Percentiles rank a stretch among this genome's conserved stretches.
Conservation (phyloP, 768 basidiomycete genomes). For the Termitomyces sp. region DNA sequence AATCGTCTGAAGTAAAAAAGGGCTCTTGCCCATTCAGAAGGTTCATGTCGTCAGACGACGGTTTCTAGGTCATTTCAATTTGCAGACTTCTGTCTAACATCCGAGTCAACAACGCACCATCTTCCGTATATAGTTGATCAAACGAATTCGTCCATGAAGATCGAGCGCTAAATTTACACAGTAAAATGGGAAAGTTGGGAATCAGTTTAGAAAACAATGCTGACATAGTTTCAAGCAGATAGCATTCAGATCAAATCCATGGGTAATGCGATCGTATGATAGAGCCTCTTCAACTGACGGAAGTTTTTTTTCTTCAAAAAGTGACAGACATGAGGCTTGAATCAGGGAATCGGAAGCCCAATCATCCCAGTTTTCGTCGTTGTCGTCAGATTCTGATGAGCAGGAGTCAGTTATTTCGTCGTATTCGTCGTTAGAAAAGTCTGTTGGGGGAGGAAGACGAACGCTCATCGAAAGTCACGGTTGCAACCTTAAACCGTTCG, state of each 20-base stretch:
- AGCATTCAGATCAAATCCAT: slow-evolving; percentile 60
- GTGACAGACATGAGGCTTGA: slow-evolving; percentile 54
- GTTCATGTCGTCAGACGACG: slow-evolving; percentile 37
- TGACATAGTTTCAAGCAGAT: slow-evolving; percentile 49
- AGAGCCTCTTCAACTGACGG: slow-evolving; percentile 55
- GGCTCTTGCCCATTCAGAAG: slow-evolving; percentile 50
- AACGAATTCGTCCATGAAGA: slow-evolving; percentile 69
- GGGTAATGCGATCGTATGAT: slow-evolving; percentile 50
- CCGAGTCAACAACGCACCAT: slow-evolving; percentile 36
- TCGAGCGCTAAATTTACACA: slow-evolving; percentile 52
- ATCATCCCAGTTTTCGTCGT: slow-evolving; percentile 71
- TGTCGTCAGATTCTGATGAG: slow-evolving; percentile 30
- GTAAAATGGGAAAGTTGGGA: background rate
- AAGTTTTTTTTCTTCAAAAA: slow-evolving; percentile 68
- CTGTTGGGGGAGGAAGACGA: slow-evolving; percentile 26
- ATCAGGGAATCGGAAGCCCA: slow-evolving; percentile 68
- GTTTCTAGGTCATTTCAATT: slow-evolving; percentile 38
- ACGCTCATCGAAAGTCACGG: slow-evolving; percentile 29
- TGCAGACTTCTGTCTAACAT: background rate
- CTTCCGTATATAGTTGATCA: slow-evolving; percentile 86
- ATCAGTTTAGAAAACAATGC: slow-evolving; percentile 17
- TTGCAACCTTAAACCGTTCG: background rate
- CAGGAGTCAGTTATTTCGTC: slow-evolving; percentile 21
- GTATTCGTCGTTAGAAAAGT: slow-evolving; percentile 14
- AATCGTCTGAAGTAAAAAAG: slow-evolving; percentile 70